phyloP scores from a whole-genome alignment of 2,329 filamentous ascomycete genomes.

The Fusarium sp. region DNA sequence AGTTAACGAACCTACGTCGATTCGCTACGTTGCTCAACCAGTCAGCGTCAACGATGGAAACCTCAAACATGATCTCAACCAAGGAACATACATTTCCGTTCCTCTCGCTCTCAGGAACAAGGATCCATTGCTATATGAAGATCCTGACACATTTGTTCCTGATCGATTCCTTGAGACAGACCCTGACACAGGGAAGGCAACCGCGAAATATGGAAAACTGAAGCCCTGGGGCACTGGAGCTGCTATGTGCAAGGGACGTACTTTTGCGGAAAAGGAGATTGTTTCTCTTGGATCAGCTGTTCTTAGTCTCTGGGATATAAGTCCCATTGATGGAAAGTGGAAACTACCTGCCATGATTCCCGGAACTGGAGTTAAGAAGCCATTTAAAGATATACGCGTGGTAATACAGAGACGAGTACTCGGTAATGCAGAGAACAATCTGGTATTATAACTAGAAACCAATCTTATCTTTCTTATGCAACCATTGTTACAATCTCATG shows the following conservation, averaged over 20 bases:
- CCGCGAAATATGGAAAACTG: slow-evolving; percentile 38
- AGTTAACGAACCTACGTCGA: slow-evolving; percentile 36
- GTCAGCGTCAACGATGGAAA: slow-evolving; percentile 29
- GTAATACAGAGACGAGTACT: slow-evolving; percentile 36
- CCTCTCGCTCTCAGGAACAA: slow-evolving; percentile 30
- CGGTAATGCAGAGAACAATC: not conserved
- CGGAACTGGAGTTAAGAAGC: slow-evolving; percentile 31
- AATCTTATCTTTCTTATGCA: not conserved
- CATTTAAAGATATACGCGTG: slow-evolving; percentile 31
- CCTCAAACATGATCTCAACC: slow-evolving; percentile 25
- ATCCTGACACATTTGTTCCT: slow-evolving; percentile 36
- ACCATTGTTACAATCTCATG: not conserved
- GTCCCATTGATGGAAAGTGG: slow-evolving; percentile 22
- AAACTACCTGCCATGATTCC: slow-evolving; percentile 28
- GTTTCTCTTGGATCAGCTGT: slow-evolving; percentile 30
- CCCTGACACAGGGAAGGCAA: slow-evolving; percentile 14
- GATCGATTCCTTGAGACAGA: slow-evolving; percentile 40
- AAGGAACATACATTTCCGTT: slow-evolving; percentile 40
- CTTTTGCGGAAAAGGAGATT: slow-evolving; percentile 46
- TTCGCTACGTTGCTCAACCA: slow-evolving; percentile 32
- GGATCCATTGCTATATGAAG: slow-evolving; percentile 32
- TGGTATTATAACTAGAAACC: not conserved
- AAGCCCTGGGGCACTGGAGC: slow-evolving; percentile 43
- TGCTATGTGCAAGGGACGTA: slow-evolving; percentile 44
- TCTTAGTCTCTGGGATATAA: slow-evolving; percentile 35